Evolutionary conservation across 2,329 filamentous ascomycete genomes (phyloP).

Genomic region (Phoma sp.): DNA sequence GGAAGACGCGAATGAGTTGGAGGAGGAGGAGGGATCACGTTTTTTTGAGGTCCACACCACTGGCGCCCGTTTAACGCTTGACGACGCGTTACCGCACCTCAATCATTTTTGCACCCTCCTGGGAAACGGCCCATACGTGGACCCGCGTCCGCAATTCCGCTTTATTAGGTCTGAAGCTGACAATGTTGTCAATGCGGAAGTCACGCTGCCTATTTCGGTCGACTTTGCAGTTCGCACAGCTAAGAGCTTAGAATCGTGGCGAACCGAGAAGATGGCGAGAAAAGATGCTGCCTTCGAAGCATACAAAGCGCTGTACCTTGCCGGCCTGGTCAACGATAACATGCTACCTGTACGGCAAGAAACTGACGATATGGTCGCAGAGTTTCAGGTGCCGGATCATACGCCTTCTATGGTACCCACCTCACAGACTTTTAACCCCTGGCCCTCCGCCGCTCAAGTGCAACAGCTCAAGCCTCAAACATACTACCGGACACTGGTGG

Average conservation of each 20-base stretch:
- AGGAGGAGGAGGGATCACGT: conserved; percentile 56
- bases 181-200: conserved; percentile 60
- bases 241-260: conserved; percentile 65
- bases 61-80: conserved; percentile 71
- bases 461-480: conserved; percentile 18
- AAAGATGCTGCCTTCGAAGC: conserved; percentile 86
- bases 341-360: conserved; percentile 67
- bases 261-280: conserved; percentile 71
- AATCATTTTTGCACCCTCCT: conserved; percentile 79
- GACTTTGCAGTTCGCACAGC: conserved; percentile 65
- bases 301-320: conserved; percentile 72
- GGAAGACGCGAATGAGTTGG: conserved; percentile 52
- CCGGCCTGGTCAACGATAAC: conserved; percentile 77
- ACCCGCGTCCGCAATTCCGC: conserved; percentile 72
- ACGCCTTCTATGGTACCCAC: conserved; percentile 36
- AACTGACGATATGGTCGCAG: conserved; percentile 20
- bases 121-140: conserved; percentile 64
- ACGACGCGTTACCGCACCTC: conserved; percentile 77
- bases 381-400: conserved; percentile 34
- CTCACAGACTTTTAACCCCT: conserved; percentile 39
- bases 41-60: conserved; percentile 32
- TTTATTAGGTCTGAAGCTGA: conserved; percentile 50
- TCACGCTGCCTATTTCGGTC: conserved; percentile 74
- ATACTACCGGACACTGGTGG: conserved; percentile 31
- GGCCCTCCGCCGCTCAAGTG: conserved; percentile 26